A percentile compares a stretch with the other conserved stretches of the same genome.
These are phyloP conservation scores for Paramecium tetraurelia DNA, from an alignment of 73 alveolate genomes.

Conservation along the genomic window DNA sequence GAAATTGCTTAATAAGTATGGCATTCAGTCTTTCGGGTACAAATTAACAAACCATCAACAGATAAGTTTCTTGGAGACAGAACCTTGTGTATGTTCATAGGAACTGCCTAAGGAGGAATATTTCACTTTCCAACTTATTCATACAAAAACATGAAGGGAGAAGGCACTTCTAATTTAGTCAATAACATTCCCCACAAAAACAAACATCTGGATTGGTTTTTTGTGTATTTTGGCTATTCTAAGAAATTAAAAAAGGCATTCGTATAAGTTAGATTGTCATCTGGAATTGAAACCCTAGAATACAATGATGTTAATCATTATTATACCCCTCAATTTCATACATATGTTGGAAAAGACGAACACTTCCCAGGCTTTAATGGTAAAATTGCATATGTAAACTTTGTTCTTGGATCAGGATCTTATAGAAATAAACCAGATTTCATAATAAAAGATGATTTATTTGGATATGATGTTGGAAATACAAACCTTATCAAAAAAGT, in stretches of 20 bases:
- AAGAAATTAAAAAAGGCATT: conserved; percentile 1
- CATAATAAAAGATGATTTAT: background rate
- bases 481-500: background rate
- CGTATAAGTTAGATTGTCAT: conserved; percentile 1
- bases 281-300: conserved; percentile 37
- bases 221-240: conserved; percentile 28
- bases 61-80: conserved; percentile 23
- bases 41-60: background rate
- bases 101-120: background rate
- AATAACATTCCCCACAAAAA: conserved; percentile 30
- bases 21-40: conserved; percentile 22
- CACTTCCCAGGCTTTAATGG: conserved; percentile 42
- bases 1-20: background rate
- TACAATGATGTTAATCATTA: background rate
- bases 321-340: background rate
- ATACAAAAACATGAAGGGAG: conserved; percentile 37
- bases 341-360: conserved; percentile 1
- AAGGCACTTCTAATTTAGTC: conserved; percentile 19
- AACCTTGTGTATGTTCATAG: background rate
- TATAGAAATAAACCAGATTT: conserved; percentile 9
- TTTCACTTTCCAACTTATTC: conserved; percentile 38
- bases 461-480: background rate
- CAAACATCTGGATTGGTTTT: conserved; percentile 8
- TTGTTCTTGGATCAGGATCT: conserved; percentile 1
- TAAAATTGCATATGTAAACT: background rate